Evolutionary conservation across 208 protist genomes (phyloP).

Genomic region (Sergeia podlipaevii): DNA sequence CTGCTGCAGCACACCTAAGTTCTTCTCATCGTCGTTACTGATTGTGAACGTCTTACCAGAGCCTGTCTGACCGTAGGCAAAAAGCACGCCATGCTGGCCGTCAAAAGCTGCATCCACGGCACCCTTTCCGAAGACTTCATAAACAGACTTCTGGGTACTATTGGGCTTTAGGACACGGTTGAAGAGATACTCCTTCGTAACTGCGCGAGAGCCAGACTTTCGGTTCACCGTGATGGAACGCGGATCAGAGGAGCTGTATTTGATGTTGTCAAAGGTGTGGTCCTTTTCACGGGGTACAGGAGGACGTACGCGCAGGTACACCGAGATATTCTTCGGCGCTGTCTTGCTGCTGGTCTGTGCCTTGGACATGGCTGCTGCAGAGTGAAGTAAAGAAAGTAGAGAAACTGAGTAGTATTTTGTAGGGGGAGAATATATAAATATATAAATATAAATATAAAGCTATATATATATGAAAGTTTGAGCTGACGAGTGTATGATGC

Average conservation of each 20-base stretch:
- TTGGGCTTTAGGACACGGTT: conserved; percentile 62
- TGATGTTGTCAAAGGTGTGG: conserved; percentile 74
- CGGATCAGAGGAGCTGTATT: conserved; percentile 43
- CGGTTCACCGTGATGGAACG: conserved; percentile 40
- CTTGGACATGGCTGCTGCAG: conserved; percentile 35
- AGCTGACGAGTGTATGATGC: no score
- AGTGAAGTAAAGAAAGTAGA: neutral
- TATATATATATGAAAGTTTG: no score
- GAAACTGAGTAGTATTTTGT: no score
- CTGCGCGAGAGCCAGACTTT: conserved; percentile 30
- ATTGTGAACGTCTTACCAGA: conserved; percentile 92
- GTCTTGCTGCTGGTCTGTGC: conserved; percentile 36
- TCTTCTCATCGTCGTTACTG: conserved; percentile 82
- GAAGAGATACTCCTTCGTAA: conserved; percentile 64
- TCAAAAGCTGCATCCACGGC: conserved; percentile 87
- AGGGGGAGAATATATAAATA: neutral
- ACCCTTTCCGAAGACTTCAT: conserved; percentile 59
- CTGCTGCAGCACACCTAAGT: conserved; percentile 85
- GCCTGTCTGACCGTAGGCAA: conserved; percentile 91
- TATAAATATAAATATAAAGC: neutral
- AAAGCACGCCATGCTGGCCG: conserved; percentile 86
- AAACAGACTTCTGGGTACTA: conserved; percentile 67
- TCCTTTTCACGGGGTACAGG: conserved; percentile 62
- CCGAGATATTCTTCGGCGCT: conserved; percentile 82
- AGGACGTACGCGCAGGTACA: conserved; percentile 83